phyloP scores from a whole-genome alignment of 2,329 filamentous ascomycete species.

The Pyrenophora tritici-repentis region DNA sequence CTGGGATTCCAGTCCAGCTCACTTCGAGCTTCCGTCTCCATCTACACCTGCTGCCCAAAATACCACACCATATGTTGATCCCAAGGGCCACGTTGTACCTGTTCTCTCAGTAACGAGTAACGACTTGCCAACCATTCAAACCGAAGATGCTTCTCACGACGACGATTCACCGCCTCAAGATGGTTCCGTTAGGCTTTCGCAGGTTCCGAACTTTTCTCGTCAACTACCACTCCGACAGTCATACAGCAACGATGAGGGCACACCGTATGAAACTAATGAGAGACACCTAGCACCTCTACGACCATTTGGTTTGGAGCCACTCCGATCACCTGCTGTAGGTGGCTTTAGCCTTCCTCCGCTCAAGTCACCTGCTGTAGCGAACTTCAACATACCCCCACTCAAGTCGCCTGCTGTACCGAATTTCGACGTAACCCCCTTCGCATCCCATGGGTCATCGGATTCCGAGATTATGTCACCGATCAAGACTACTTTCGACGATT shows the following conservation, averaged over 20 bases:
- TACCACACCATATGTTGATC: constrained; percentile 43
- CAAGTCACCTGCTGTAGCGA: constrained; percentile 17
- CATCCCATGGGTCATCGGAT: constrained; percentile 18
- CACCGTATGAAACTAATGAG: constrained; percentile 16
- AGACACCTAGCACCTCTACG: constrained; percentile 24
- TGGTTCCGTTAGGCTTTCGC: constrained; percentile 20
- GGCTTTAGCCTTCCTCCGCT: constrained; percentile 23
- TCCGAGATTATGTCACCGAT: constrained; percentile 36
- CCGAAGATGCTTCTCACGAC: constrained; percentile 8
- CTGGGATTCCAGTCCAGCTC: constrained; percentile 47
- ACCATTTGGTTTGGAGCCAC: constrained; percentile 28
- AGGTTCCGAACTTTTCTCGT: constrained; percentile 47
- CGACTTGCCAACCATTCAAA: constrained; percentile 15
- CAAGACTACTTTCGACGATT: constrained; percentile 37
- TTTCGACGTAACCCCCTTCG: constrained; percentile 22
- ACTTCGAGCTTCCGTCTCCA: constrained; percentile 40
- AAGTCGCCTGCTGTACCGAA: constrained; percentile 33
- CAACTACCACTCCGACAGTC: constrained; percentile 40
- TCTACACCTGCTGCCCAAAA: constrained; percentile 37
- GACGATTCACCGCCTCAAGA: constrained; percentile 19
- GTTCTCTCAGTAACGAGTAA: constrained; percentile 42
- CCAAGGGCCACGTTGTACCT: constrained; percentile 45
- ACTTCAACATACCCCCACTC: constrained; percentile 18
- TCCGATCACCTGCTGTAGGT: constrained; percentile 36
- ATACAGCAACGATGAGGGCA: constrained; percentile 19